Evolutionary conservation across 2,329 filamentous ascomycete species (phyloP), one percentile per base, ranked within the genome.

Genomic region (Ophiostoma himal-ulmi): DNA sequence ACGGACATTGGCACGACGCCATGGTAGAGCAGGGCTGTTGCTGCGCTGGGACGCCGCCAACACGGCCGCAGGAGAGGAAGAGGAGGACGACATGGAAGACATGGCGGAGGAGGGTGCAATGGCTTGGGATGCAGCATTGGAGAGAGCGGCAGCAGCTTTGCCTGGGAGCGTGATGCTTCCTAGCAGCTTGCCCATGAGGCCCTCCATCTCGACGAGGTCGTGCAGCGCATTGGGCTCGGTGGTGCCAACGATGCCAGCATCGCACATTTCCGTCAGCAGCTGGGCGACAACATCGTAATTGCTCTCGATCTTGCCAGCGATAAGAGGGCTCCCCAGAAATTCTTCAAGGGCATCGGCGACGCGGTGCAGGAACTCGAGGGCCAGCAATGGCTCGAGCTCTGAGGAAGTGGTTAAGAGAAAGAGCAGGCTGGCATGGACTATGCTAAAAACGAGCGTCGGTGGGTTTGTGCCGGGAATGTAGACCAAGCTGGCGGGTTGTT

Each of bases 271-370:
- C 73, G 89, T 92, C 71, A 98, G 84, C 36, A 99, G 82, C 81
- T 99, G 95, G 22, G 94, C 94, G 44, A 96, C 91, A 37, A 98
- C 90, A 86, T 98, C 92, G 80, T 98, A 98, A 79, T 88, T 93
- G 75, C 84, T 86, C 80, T 97, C 93, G 74, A 99, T 90, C 82
- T 95, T 97, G 77, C 86, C 87, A 26, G 93, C 90, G 71, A 97
- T 83, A 67, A 99, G 81, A 17, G 95, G 95, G 65, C 92, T 89
- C 71, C 94, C 94, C 8, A 99, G 84, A 78, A 97, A 98, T 77
- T 97, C 94, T 81, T 98, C 94, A 44, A 99, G 86, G 14, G 91
- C 90, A 83, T 99, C 95, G 77, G 96, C 88, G 39, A 97, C 86
- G 74, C 95, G 90, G 83, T 98, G 94, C 54, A 99, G 86, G 79